Evolutionary conservation across 768 basidiomycete species (phyloP).

Genomic region (Thelephora ganbajun): DNA sequence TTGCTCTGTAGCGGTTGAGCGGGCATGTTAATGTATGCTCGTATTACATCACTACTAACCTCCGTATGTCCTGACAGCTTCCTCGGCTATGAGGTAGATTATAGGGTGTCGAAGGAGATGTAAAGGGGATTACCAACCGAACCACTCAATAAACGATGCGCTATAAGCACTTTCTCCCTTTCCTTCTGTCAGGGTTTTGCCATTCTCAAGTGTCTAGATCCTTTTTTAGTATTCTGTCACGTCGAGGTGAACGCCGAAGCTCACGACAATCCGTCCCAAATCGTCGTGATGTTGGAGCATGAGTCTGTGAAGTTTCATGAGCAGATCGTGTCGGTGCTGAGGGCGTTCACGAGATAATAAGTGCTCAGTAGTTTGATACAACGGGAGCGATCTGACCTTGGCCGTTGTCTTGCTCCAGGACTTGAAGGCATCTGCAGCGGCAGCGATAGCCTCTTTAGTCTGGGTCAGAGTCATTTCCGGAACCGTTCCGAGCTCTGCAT

Average conservation of each 20-base stretch:
- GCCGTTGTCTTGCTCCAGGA: constrained; percentile 82
- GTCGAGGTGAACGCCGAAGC: constrained; percentile 14
- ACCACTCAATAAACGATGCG: constrained; percentile 85
- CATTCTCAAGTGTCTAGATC: constrained; percentile 82
- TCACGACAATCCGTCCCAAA: constrained; percentile 70
- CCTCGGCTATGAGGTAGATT: constrained; percentile 27
- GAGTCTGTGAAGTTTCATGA: constrained; percentile 64
- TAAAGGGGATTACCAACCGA: constrained; percentile 33
- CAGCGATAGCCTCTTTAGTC: constrained; percentile 72
- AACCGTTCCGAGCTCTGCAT: constrained; percentile 67
- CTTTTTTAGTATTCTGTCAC: neutral
- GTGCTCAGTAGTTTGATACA: neutral
- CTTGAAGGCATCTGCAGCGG: constrained; percentile 68
- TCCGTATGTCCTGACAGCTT: constrained; percentile 86
- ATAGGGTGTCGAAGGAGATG: neutral
- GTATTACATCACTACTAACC: constrained; percentile 25
- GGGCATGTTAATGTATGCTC: neutral
- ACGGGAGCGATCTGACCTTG: constrained; percentile 34
- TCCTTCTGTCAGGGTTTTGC: constrained; percentile 76
- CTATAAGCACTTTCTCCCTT: constrained; percentile 41
- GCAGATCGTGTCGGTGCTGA: constrained; percentile 70
- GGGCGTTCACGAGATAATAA: neutral
- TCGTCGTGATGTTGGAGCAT: constrained; percentile 83
- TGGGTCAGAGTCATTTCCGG: constrained; percentile 85
- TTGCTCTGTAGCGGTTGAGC: constrained; percentile 35